Base-by-base conservation (phyloP, 257 asterid species). In the Solanum ahanhuiri region DNA sequence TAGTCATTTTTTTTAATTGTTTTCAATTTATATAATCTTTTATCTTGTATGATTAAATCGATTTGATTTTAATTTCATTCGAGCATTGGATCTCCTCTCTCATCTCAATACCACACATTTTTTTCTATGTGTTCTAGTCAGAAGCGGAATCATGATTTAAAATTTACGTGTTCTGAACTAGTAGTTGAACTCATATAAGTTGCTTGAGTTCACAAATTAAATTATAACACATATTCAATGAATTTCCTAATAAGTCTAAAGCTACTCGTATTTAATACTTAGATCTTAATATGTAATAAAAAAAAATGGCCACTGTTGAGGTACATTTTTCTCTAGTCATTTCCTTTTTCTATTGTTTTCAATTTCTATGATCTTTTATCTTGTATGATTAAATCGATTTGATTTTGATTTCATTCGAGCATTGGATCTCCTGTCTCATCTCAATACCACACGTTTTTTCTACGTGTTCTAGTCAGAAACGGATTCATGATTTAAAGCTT, bases 221-320 rank as follows among this genome's bases (percentile, higher is more conserved):
- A 41, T 41, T 41, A 41, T 41, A 9, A 41, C 0, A 41, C 48
- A 41, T 41, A 41, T 41, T 41, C 48, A 41, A 41, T 9, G 4
- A 41, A 39, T 39, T 39, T 39, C 41, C 41, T 37, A 37, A 37
- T 37, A 9, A 60, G 1, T 60, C 6, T n/a, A 60, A 60, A 60
- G 14, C 12, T 60, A 60, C 41, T 39, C 45, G 45, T 60, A 60
- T 23, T 23, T 60, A 60, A 60, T 60, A n/a, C 54, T 45, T 43
- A 41, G 51, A 48, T 48, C 20, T 48, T 48, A 48, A 48, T 48
- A 48, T 48, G 58, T 48, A 48, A 17, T 51, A 0, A 9, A 9
- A 6, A 6, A 28, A 92, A 93, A 72, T 95, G 98, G 93, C 97
- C 84, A 60, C 89, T n/a, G 92, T 60, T 90, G 87, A 90, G 95